Evolutionary conservation across 768 basidiomycete species (phyloP).

Genomic region (Kwoniella pini): DNA sequence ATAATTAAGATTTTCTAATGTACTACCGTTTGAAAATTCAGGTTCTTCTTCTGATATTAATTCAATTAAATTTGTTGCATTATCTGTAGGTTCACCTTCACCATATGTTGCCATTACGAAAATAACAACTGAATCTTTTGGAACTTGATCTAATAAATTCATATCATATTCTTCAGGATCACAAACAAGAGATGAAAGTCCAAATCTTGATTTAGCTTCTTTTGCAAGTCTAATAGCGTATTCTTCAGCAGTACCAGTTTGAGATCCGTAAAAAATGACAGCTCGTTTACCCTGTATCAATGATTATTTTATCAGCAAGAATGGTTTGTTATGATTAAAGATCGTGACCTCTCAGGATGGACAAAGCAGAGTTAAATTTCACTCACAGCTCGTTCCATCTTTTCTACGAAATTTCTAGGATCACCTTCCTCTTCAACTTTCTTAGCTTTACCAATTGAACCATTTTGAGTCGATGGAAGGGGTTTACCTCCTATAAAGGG

Average conservation of each 20-base stretch:
- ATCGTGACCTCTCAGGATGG: no score
- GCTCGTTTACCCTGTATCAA: constrained; percentile 21
- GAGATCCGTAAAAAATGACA: constrained; percentile 95
- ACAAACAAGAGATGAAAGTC: constrained; percentile 90
- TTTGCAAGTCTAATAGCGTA: constrained; percentile 94
- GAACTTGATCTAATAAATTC: constrained; percentile 86
- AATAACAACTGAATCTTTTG: constrained; percentile 82
- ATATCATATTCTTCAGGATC: constrained; percentile 99
- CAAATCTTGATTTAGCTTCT: constrained; percentile 95
- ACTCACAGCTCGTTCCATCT: constrained; percentile 91
- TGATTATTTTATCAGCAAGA: not conserved
- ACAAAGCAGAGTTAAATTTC: no score
- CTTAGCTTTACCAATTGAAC: constrained; percentile 51
- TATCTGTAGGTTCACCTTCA: constrained; percentile 98
- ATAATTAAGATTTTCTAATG: constrained; percentile 82
- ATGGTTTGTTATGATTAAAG: no score
- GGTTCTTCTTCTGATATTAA: constrained; percentile 83
- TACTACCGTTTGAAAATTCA: constrained; percentile 73
- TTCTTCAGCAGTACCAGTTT: constrained; percentile 98
- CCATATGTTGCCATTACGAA: constrained; percentile 99
- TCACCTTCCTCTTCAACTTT: constrained; percentile 71
- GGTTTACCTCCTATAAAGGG: constrained; percentile 47
- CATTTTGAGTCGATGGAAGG: constrained; percentile 6
- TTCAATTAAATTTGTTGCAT: constrained; percentile 91
- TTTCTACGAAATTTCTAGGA: constrained; percentile 89